phyloP scores from a whole-genome alignment of 345 rosid genomes.

The Citrus unshiu region DNA sequence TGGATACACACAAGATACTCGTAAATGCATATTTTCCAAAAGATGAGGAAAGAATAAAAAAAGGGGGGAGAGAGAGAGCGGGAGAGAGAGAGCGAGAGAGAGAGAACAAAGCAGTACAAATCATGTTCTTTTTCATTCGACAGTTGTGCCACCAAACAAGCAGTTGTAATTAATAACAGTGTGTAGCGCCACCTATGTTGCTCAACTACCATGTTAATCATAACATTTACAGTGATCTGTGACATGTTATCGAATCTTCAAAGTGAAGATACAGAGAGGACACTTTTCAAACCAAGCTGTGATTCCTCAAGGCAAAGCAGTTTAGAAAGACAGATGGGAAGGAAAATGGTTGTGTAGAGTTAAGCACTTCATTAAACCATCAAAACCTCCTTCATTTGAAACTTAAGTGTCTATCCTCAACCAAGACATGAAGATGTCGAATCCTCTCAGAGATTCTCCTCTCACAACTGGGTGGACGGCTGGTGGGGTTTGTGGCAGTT shows the following conservation, averaged over 20 bases:
- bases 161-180: not conserved
- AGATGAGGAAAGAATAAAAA: not conserved
- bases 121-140: not conserved
- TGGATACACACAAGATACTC: not conserved
- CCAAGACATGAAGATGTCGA: conserved; percentile 8
- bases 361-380: not conserved
- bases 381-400: not conserved
- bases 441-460: conserved; percentile 28
- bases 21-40: not conserved
- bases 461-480: conserved; percentile 37
- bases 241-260: not conserved
- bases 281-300: not conserved
- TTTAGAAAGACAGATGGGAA: not conserved
- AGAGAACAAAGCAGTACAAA: not conserved
- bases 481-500: conserved; percentile 28
- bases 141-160: not conserved
- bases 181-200: not conserved
- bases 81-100: no score
- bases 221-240: not conserved
- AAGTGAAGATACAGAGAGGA: not conserved
- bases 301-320: not conserved
- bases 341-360: not conserved
- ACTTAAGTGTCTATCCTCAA: not conserved
- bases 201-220: not conserved
- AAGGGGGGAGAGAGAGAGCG: not conserved